A percentile compares a stretch with the other conserved stretches of the same genome.
phyloP scores from a whole-genome alignment of 768 basidiomycete species.

The Fibroporia radiculosa region DNA sequence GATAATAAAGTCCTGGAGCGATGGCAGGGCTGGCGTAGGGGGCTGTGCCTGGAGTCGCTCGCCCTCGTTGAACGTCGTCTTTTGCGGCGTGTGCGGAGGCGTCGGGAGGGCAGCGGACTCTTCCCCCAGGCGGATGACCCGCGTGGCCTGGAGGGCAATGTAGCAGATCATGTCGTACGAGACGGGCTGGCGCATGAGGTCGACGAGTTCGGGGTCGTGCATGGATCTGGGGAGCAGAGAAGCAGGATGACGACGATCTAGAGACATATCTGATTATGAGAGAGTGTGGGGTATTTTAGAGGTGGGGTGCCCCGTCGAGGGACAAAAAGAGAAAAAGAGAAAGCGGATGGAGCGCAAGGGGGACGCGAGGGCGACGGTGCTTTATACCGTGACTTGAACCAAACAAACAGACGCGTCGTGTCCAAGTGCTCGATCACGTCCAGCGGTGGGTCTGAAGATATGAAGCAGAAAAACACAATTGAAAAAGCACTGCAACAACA shows the following conservation, averaged over 20 bases:
- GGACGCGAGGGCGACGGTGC: conserved; percentile 3
- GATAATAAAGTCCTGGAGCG: conserved; percentile 78
- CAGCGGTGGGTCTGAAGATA: conserved; percentile 3
- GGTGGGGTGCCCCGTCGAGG: conserved; percentile 29
- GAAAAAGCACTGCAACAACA: not conserved
- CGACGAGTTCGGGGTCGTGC: conserved; percentile 77
- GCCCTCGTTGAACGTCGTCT: conserved; percentile 30
- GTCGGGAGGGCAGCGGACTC: conserved; percentile 47
- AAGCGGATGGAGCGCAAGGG: conserved; percentile 13
- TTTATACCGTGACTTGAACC: conserved; percentile 18
- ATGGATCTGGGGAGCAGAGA: conserved; percentile 70
- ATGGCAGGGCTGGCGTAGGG: conserved; percentile 38
- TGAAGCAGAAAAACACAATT: not conserved
- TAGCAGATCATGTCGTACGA: conserved; percentile 80
- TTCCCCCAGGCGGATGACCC: conserved; percentile 65
- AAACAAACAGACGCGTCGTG: conserved; percentile 16
- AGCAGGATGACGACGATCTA: conserved; percentile 53
- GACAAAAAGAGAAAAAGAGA: conserved; percentile 20
- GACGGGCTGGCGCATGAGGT: conserved; percentile 71
- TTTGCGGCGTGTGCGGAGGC: conserved; percentile 62
- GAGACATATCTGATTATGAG: conserved; percentile 26
- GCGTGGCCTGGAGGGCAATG: conserved; percentile 71
- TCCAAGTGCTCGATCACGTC: not conserved
- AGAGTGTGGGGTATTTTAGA: conserved; percentile 23
- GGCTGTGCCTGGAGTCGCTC: conserved; percentile 6